Conservation (phyloP, 176 grass and related monocot genomes). For the Oryza meyeriana region DNA sequence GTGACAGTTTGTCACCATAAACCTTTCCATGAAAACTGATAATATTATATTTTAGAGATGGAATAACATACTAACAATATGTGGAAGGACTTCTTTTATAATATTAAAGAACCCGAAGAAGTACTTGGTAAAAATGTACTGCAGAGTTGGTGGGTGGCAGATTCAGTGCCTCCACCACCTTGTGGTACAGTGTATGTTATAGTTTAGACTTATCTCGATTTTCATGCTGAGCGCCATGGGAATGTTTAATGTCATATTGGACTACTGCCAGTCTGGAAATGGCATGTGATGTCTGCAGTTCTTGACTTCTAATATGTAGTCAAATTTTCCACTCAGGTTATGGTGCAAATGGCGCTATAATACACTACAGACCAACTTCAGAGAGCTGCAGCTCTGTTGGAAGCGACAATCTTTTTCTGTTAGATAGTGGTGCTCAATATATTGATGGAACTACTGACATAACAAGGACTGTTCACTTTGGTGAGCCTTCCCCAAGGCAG, state of each 20-base stretch:
- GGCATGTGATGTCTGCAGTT: background rate
- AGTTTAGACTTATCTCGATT: background rate
- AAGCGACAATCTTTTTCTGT: constrained; percentile 76
- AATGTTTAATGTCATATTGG: background rate
- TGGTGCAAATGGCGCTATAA: constrained; percentile 97
- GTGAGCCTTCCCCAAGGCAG: constrained; percentile 69
- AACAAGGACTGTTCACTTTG: constrained; percentile 97
- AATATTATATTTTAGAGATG: background rate
- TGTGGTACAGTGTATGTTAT: too few relatives aligned
- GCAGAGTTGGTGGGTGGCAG: background rate
- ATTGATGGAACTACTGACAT: constrained; percentile 95
- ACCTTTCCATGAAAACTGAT: background rate
- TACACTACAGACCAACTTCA: constrained; percentile 77
- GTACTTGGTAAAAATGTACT: background rate
- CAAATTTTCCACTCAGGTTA: constrained; percentile 58
- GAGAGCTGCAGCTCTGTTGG: constrained; percentile 74
- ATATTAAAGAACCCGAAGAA: background rate
- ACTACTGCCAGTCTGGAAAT: background rate
- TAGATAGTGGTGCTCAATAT: constrained; percentile 99
- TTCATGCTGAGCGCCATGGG: background rate
- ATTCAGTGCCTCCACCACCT: background rate
- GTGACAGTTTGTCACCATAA: background rate
- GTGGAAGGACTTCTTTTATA: too few relatives aligned
- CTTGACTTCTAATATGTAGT: background rate
- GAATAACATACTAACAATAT: background rate